Conservation (phyloP, 176 grass and related monocot genomes). For the Ampelocalamus luodianensis region DNA sequence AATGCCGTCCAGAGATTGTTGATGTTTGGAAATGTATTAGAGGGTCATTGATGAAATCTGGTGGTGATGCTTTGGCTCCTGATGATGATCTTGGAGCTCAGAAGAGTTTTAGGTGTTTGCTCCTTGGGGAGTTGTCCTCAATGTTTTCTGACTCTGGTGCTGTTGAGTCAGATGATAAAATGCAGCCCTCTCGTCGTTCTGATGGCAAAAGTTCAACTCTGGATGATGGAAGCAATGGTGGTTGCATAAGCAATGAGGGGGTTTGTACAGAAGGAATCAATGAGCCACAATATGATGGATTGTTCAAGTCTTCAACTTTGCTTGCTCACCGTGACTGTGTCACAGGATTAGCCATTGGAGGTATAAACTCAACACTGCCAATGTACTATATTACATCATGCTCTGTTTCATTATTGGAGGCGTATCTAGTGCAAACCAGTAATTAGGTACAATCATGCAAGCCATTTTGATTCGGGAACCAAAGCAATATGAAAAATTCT, state of each 20-base stretch:
- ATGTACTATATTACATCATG: slow-evolving; percentile 17
- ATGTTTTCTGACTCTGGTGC: slow-evolving; percentile 25
- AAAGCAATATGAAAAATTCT: neutral
- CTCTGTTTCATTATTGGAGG: neutral
- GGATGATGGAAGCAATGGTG: slow-evolving; percentile 31
- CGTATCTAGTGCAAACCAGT: slow-evolving; percentile 8
- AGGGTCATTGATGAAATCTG: slow-evolving; percentile 31
- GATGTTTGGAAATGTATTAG: slow-evolving; percentile 68
- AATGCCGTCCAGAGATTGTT: slow-evolving; percentile 54
- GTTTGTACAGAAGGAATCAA: slow-evolving; percentile 34
- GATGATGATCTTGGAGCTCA: slow-evolving; percentile 44
- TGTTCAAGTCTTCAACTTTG: slow-evolving; percentile 55
- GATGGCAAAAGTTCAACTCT: slow-evolving; percentile 35
- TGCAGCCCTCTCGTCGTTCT: slow-evolving; percentile 27
- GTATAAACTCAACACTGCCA: slow-evolving; percentile 46
- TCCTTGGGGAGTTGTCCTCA: slow-evolving; percentile 56
- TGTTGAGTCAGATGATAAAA: slow-evolving; percentile 40
- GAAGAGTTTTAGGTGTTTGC: slow-evolving; percentile 58
- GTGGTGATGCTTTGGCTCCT: slow-evolving; percentile 43
- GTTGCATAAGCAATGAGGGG: slow-evolving; percentile 23
- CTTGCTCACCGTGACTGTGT: slow-evolving; percentile 80
- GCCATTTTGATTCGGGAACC: neutral
- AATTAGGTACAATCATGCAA: neutral
- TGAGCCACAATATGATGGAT: slow-evolving; percentile 12
- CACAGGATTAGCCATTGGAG: slow-evolving; percentile 82